Base-by-base conservation (phyloP, 1,139 yeast genomes). In the Geotrichum carabidarum region DNA sequence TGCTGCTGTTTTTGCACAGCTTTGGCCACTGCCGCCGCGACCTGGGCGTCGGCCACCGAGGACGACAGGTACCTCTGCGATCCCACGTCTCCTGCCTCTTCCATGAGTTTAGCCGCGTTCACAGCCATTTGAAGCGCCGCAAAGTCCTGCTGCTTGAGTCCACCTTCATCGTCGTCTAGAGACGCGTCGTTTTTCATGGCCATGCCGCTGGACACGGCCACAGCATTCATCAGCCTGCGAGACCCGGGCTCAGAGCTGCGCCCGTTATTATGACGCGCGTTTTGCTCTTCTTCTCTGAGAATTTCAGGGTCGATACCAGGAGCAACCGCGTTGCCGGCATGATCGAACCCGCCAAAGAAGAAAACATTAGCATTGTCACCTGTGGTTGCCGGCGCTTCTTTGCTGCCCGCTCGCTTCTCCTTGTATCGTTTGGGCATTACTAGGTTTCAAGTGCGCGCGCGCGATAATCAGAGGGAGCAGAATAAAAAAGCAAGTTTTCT, bases 301-400 rank as follows among this genome's bases (percentile, higher is more conserved):
- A 67, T 67, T 49, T 65, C 70, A 15, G 70, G 70, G 52, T 67
- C 70, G 47, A 67, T 67, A 36, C 68, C 70, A 2, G 67, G 60
- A 6, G 65, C 65, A 7, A 54, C 46, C 17, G 55, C 35, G 11
- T 41, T 35, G 14, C 52, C 54, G 12, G 48, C 35, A 35, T 50
- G 53, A 15, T 50, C 53, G 44, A 50, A 50, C 35, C 36, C 36
- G 22, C 47, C 22, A 9, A 44, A 30, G 8, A 44, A 34, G 17
- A 50, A 44, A 31, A 50, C 44, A 36, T 50, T 48, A 4, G 48
- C 15, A 22, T 43, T 50, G 18, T 48, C 51, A 22, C 41, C 17
- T 17, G 40, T 3, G 17, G 42, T 30, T n/a, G 40, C n/a, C 40
- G 17, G 17, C 9, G 4, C 40, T 11, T 11, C 37, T 11, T 11